Conservation (phyloP, 2,329 filamentous ascomycete genomes). For the Scedosporium apiospermum region DNA sequence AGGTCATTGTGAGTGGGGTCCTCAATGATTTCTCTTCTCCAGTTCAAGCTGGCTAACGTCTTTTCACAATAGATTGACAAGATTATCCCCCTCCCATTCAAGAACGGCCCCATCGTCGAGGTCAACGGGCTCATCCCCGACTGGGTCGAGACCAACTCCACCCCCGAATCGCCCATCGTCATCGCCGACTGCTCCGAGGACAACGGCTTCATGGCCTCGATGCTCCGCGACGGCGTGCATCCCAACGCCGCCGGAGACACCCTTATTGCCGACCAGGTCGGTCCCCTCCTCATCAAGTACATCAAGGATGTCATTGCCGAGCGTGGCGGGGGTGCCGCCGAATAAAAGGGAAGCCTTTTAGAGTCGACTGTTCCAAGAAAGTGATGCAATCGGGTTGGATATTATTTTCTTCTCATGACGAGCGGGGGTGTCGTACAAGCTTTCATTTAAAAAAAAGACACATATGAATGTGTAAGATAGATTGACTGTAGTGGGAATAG, state of each 20-base stretch:
- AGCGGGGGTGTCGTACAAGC: not conserved
- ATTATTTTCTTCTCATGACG: not conserved
- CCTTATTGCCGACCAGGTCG: slow-evolving; percentile 21
- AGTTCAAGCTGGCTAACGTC: too few species aligned
- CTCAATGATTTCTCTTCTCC: too few species aligned
- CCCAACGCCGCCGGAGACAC: slow-evolving; percentile 18
- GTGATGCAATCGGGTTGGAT: not conserved
- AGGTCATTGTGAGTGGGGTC: slow-evolving; percentile 26
- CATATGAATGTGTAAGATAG: slow-evolving; percentile 1
- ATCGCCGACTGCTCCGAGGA: slow-evolving; percentile 27
- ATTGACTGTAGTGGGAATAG: not conserved
- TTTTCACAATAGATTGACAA: slow-evolving; percentile 1
- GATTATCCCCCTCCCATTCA: slow-evolving; percentile 6
- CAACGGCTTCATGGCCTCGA: slow-evolving; percentile 16
- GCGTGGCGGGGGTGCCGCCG: not conserved
- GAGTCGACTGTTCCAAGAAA: too few species aligned
- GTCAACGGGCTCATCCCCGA: slow-evolving; percentile 27
- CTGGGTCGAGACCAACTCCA: slow-evolving; percentile 25
- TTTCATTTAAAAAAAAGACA: not conserved
- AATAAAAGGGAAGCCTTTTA: not conserved
- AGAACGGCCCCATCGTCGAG: slow-evolving; percentile 13
- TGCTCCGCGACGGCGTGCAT: slow-evolving; percentile 29
- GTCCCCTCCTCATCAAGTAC: slow-evolving; percentile 17
- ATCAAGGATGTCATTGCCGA: slow-evolving; percentile 12
- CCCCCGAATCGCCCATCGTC: slow-evolving; percentile 26